A percentile compares a stretch with the other conserved stretches of the same genome.
Conservation (phyloP, 2,329 filamentous ascomycete genomes). For the Pseudogymnoascus sp. region DNA sequence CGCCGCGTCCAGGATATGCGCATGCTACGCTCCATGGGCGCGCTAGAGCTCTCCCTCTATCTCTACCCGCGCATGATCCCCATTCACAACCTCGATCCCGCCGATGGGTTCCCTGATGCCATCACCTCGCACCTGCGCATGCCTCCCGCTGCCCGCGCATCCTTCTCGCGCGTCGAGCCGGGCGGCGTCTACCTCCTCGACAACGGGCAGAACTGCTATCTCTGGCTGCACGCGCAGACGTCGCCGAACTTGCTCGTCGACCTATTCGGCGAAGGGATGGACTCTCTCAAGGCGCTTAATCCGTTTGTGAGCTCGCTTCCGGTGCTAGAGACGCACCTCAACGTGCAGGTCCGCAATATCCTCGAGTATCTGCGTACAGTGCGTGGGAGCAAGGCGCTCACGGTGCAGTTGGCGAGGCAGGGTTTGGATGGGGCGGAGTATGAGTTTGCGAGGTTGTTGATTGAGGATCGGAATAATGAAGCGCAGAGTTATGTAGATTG, state of each 20-base stretch:
- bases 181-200: conserved; percentile 93
- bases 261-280: conserved; percentile 73
- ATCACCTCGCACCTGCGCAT: conserved; percentile 81
- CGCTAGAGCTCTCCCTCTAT: conserved; percentile 78
- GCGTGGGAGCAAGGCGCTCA: conserved; percentile 79
- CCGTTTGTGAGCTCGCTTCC: conserved; percentile 74
- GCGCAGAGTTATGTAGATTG: conserved; percentile 98
- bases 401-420: conserved; percentile 84
- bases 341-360: conserved; percentile 90
- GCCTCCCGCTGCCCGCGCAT: conserved; percentile 71
- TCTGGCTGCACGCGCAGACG: conserved; percentile 90
- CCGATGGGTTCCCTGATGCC: conserved; percentile 83
- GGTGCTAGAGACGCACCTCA: conserved; percentile 82
- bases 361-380: conserved; percentile 74
- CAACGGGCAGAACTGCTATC: conserved; percentile 82
- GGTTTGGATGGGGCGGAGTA: conserved; percentile 92
- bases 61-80: conserved; percentile 92
- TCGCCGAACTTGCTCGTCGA: conserved; percentile 87
- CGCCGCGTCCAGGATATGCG: conserved; percentile 85
- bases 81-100: conserved; percentile 77
- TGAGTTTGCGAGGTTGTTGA: conserved; percentile 83
- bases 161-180: conserved; percentile 81
- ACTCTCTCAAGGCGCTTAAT: conserved; percentile 66
- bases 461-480: conserved; percentile 95
- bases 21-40: conserved; percentile 80